A percentile compares a stretch with the other conserved stretches of the same genome.
phyloP scores from a whole-genome alignment of 2,329 filamentous ascomycete genomes.

The Ophiostoma tasmaniense region DNA sequence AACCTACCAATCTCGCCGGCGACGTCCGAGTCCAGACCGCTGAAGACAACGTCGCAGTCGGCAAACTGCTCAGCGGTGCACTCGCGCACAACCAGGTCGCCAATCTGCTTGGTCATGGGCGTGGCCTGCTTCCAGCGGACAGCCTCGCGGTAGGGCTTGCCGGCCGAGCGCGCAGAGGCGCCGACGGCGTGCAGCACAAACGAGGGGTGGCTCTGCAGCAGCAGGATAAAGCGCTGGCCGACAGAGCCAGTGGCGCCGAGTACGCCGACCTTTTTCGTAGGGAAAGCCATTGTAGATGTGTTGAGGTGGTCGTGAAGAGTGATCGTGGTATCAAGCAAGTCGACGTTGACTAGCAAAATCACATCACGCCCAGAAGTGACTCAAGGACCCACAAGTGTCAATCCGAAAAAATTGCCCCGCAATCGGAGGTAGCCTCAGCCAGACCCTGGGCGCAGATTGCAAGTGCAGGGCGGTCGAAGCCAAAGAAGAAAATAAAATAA shows the following conservation, averaged over 20 bases:
- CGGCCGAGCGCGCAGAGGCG: slow-evolving; percentile 78
- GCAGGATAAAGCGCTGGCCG: slow-evolving; percentile 88
- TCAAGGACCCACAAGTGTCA: not conserved
- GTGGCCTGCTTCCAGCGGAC: slow-evolving; percentile 89
- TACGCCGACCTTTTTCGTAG: slow-evolving; percentile 45
- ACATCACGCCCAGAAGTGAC: not conserved
- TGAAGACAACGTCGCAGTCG: slow-evolving; percentile 91
- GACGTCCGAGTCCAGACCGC: slow-evolving; percentile 83
- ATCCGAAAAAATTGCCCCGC: slow-evolving; percentile 6
- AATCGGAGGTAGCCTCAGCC: not conserved
- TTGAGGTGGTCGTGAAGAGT: not conserved
- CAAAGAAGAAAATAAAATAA: not conserved
- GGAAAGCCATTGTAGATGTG: not conserved
- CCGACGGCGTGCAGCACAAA: slow-evolving; percentile 83
- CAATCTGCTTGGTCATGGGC: slow-evolving; percentile 66
- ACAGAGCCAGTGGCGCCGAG: slow-evolving; percentile 90
- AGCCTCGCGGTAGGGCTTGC: slow-evolving; percentile 91
- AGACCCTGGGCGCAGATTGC: not conserved
- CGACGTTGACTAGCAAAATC: not conserved
- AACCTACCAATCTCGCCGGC: slow-evolving; percentile 65
- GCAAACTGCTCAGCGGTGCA: slow-evolving; percentile 75
- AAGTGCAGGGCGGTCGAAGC: not conserved
- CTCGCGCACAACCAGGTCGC: slow-evolving; percentile 73
- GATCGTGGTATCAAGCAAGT: not conserved
- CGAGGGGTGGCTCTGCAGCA: slow-evolving; percentile 79